Conservation (phyloP, 179 eudicot species). For the Beta corolliflora region DNA sequence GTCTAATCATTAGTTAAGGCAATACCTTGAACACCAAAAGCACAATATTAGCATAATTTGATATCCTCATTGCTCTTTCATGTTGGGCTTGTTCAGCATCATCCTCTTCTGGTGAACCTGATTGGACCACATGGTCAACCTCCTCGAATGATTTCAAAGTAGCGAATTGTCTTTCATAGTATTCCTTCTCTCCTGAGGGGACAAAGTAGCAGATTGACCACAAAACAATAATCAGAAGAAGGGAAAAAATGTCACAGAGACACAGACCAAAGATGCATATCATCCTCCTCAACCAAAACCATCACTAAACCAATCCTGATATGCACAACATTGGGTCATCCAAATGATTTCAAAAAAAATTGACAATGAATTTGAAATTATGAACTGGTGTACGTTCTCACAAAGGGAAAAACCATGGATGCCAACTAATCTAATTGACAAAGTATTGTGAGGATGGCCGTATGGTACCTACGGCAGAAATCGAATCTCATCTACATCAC, state of each 20-base stretch:
- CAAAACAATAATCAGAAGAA: neutral
- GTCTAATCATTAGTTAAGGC: neutral
- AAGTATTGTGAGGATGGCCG: no score
- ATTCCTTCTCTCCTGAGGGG: slow-evolving; percentile 69
- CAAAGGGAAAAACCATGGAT: no score
- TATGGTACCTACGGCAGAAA: no score
- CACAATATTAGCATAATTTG: slow-evolving; percentile 73
- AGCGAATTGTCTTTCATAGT: slow-evolving; percentile 77
- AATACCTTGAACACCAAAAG: slow-evolving; percentile 77
- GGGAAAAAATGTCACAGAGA: neutral
- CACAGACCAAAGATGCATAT: neutral
- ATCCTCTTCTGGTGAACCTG: slow-evolving; percentile 45
- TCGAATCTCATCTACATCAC: no score
- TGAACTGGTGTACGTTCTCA: no score
- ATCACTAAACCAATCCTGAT: neutral
- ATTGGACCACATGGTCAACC: slow-evolving; percentile 55
- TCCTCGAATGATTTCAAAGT: slow-evolving; percentile 79
- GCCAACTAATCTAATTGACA: no score
- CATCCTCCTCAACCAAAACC: slow-evolving; percentile 13
- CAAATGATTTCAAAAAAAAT: neutral
- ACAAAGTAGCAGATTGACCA: slow-evolving; percentile 9
- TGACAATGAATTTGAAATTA: no score
- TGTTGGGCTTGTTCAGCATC: slow-evolving; percentile 64
- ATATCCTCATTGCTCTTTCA: slow-evolving; percentile 87
- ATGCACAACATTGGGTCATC: neutral